phyloP scores from a whole-genome alignment of 108 stramenopile genomes.

The Parietichytrium sp. region DNA sequence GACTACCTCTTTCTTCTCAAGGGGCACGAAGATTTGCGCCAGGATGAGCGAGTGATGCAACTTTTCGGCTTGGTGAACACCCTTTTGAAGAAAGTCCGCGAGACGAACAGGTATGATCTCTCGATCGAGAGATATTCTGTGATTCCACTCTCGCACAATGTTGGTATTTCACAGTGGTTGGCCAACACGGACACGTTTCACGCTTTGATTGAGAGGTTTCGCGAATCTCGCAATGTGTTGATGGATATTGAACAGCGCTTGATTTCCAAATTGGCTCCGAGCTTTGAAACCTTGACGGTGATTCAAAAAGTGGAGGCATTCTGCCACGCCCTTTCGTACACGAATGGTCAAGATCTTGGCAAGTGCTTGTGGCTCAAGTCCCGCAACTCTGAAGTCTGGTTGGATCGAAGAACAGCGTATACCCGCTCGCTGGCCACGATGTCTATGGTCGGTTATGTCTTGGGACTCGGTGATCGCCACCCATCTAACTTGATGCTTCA shows the following conservation, averaged over 20 bases:
- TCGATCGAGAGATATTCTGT: constrained; percentile 92
- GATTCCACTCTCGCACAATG: constrained; percentile 90
- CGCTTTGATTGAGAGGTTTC: constrained; percentile 86
- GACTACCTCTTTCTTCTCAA: constrained; percentile 97
- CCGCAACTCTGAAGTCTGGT: constrained; percentile 92
- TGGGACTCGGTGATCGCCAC: constrained; percentile 73
- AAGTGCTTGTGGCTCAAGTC: constrained; percentile 95
- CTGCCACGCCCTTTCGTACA: constrained; percentile 76
- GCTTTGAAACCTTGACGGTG: constrained; percentile 86
- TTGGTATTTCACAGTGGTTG: constrained; percentile 97
- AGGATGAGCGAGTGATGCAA: constrained; percentile 99
- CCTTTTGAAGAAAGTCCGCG: constrained; percentile 84
- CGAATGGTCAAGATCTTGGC: constrained; percentile 84
- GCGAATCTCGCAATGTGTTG: constrained; percentile 78
- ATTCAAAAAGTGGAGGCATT: constrained; percentile 99
- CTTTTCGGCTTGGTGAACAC: constrained; percentile 97
- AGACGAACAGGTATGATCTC: constrained; percentile 87
- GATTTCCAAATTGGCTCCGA: constrained; percentile 80
- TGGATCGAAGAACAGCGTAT: constrained; percentile 88
- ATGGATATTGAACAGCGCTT: constrained; percentile 90
- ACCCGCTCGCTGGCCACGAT: constrained; percentile 97
- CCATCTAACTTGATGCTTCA: constrained; percentile 69
- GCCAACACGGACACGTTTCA: constrained; percentile 96
- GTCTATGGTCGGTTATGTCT: constrained; percentile 96
- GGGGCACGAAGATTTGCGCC: constrained; percentile 97